Percentiles rank a stretch among this genome's conserved stretches.
phyloP scores from a whole-genome alignment of 176 grass and related monocot genomes.

The Eleusine indica region DNA sequence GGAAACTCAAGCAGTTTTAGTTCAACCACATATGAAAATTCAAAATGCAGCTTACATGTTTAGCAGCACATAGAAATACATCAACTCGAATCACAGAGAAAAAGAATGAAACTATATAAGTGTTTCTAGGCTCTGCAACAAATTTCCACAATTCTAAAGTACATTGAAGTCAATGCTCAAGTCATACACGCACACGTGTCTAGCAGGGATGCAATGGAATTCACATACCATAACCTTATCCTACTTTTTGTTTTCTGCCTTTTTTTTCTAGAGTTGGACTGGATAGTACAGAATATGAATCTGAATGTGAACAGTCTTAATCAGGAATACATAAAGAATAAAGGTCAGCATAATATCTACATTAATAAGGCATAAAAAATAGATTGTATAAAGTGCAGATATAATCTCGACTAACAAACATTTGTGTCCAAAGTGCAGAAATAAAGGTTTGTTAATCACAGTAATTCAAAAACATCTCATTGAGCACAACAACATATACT shows the following conservation, averaged over 20 bases:
- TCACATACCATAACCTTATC: neutral
- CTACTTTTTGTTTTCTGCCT: neutral
- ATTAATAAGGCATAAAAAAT: too few species aligned
- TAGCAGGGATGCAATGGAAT: neutral
- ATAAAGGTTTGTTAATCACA: neutral
- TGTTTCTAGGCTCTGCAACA: neutral
- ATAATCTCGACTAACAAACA: neutral
- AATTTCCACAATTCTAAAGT: neutral
- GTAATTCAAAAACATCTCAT: neutral
- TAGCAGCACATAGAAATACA: neutral
- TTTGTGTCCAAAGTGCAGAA: neutral
- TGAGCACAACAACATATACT: neutral
- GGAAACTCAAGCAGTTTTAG: constrained; percentile 9
- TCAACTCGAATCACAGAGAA: neutral
- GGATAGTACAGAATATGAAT: neutral
- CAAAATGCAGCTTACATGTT: neutral
- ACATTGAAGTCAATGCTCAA: neutral
- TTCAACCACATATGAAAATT: neutral
- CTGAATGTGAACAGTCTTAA: neutral
- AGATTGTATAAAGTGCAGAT: neutral
- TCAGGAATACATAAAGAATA: neutral
- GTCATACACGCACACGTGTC: neutral
- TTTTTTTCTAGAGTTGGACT: neutral
- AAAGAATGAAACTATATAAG: neutral
- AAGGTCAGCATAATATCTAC: neutral